Evolutionary conservation across 148 eudicot species (phyloP).

Genomic region (Cornus controversa): DNA sequence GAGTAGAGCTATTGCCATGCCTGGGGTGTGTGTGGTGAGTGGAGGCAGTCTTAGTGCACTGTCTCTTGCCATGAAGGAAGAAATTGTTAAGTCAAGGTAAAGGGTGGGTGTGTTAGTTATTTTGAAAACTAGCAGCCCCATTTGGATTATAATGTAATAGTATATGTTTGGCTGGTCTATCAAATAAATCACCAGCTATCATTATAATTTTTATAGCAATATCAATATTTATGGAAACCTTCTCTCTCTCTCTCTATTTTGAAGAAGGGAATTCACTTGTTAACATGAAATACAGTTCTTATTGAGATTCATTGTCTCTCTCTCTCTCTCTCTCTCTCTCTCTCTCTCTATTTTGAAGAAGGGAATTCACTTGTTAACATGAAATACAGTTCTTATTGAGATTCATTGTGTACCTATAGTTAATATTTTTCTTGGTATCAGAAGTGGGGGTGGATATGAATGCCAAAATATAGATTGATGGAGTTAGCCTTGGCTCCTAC

Average conservation of each 20-base stretch:
- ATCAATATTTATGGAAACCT: neutral
- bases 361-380: neutral
- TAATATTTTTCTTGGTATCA: no score
- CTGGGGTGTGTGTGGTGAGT: conserved; percentile 34
- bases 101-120: conserved; percentile 7
- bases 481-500: no score
- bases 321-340: no score
- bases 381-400: neutral
- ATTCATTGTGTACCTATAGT: no score
- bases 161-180: conserved; percentile 4
- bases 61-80: conserved; percentile 46
- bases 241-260: conserved; percentile 5
- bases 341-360: neutral
- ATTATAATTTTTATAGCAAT: neutral
- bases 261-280: neutral
- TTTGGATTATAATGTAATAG: neutral
- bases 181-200: conserved; percentile 7
- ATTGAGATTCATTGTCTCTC: no score
- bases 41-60: conserved; percentile 38
- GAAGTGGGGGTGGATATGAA: no score
- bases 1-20: conserved; percentile 48
- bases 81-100: conserved; percentile 31
- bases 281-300: neutral
- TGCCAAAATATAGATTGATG: no score
- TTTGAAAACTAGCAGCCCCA: neutral